Evolutionary conservation across 2,329 filamentous ascomycete genomes (phyloP).

Genomic region (Parasarocladium wereldwijsianum): DNA sequence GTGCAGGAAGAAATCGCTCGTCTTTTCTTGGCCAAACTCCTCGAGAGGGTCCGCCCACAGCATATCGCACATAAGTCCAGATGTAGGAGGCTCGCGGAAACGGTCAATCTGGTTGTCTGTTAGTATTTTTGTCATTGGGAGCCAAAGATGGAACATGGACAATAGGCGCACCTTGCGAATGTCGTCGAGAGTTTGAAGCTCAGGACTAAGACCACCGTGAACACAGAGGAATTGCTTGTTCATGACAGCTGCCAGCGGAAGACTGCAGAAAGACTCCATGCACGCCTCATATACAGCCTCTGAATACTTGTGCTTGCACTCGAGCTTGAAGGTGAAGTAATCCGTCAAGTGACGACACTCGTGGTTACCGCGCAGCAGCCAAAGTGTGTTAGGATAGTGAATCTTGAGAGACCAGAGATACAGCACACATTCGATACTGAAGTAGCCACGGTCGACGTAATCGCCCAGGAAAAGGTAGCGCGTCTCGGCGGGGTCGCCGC

Average conservation of each 20-base stretch:
- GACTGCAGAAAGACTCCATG: slow-evolving; percentile 92
- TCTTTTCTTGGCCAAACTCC: slow-evolving; percentile 98
- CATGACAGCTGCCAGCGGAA: slow-evolving; percentile 93
- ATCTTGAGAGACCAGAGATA: slow-evolving; percentile 98
- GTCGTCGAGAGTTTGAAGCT: slow-evolving; percentile 91
- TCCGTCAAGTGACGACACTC: slow-evolving; percentile 98
- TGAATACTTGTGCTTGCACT: slow-evolving; percentile 99
- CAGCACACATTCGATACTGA: slow-evolving; percentile 96
- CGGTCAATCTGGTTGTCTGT: slow-evolving; percentile 61
- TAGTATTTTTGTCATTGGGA: slow-evolving; percentile 6
- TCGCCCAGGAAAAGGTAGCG: slow-evolving; percentile 94
- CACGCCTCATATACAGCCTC: slow-evolving; percentile 93
- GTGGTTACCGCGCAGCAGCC: slow-evolving; percentile 94
- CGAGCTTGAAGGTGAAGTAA: slow-evolving; percentile 99
- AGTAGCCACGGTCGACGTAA: slow-evolving; percentile 96
- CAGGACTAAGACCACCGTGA: slow-evolving; percentile 88
- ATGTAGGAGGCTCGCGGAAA: slow-evolving; percentile 92
- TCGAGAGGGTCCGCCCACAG: slow-evolving; percentile 97
- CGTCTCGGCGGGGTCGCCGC: slow-evolving; percentile 90
- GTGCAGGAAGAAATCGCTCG: slow-evolving; percentile 92
- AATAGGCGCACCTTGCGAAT: slow-evolving; percentile 56
- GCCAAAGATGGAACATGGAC: neutral
- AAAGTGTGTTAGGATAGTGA: slow-evolving; percentile 94
- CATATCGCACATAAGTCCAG: slow-evolving; percentile 98
- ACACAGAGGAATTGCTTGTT: slow-evolving; percentile 99